These are phyloP conservation scores for Gloeopeniophorella convolvens DNA, from an alignment of 768 basidiomycete genomes.

Conservation along the genomic window DNA sequence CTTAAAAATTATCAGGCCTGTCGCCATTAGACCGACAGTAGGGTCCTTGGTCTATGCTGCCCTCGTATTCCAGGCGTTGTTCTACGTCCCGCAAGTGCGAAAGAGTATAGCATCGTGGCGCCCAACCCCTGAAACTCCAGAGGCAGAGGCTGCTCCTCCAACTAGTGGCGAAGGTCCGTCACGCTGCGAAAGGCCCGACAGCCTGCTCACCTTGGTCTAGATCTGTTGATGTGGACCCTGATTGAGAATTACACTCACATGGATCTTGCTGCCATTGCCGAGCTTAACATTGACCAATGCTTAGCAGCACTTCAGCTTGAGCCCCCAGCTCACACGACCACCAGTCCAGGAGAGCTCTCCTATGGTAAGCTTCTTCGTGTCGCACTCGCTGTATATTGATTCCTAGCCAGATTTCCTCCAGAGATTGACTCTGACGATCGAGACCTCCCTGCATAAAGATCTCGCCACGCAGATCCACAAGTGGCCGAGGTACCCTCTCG, in stretches of 20 bases:
- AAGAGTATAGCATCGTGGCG: slow-evolving; percentile 33
- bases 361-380: slow-evolving; percentile 8
- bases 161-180: slow-evolving; percentile 32
- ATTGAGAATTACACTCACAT: slow-evolving; percentile 65
- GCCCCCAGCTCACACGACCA: slow-evolving; percentile 32
- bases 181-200: slow-evolving; percentile 15
- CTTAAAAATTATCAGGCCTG: slow-evolving; percentile 41
- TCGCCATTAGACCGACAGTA: slow-evolving; percentile 56
- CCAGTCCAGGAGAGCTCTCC: slow-evolving; percentile 38
- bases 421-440: slow-evolving; percentile 37
- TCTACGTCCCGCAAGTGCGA: slow-evolving; percentile 66
- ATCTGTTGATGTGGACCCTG: slow-evolving; percentile 45
- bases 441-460: slow-evolving; percentile 25
- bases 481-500: slow-evolving; percentile 29
- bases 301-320: slow-evolving; percentile 41
- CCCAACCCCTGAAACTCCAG: slow-evolving; percentile 8
- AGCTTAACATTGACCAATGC: slow-evolving; percentile 47
- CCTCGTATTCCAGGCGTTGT: slow-evolving; percentile 58
- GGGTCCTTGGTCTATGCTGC: slow-evolving; percentile 51
- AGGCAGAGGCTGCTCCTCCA: slow-evolving; percentile 25
- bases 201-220: slow-evolving; percentile 26
- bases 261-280: slow-evolving; percentile 55
- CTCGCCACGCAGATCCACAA: slow-evolving; percentile 32
- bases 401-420: slow-evolving; percentile 43
- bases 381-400: slow-evolving; percentile 11